These are phyloP conservation scores for Furcasterigmium furcatum DNA, from an alignment of 2,329 filamentous ascomycete genomes.

Conservation along the genomic window DNA sequence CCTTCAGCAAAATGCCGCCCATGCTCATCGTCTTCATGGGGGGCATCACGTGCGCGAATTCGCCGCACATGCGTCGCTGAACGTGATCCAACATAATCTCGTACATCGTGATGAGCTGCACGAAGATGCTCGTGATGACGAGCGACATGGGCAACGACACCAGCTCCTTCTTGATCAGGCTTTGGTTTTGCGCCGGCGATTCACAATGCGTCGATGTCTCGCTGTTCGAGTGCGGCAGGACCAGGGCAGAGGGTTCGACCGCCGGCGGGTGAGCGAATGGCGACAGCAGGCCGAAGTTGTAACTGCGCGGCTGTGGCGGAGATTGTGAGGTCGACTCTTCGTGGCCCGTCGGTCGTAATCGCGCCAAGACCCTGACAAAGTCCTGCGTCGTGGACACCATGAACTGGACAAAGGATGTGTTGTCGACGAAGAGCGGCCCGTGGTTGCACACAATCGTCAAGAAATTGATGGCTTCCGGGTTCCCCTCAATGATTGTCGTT, in stretches of 20 bases:
- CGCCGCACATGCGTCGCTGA: background rate
- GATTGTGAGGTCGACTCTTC: too few relatives aligned
- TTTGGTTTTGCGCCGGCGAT: background rate
- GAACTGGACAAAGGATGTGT: background rate
- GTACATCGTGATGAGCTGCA: slow-evolving; percentile 3
- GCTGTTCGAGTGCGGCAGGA: background rate
- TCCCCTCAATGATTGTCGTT: background rate
- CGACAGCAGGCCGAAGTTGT: background rate
- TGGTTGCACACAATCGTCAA: background rate
- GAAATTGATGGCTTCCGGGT: background rate
- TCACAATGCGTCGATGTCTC: background rate
- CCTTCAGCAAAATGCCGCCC: background rate
- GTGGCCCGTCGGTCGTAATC: background rate
- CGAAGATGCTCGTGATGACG: slow-evolving; percentile 2
- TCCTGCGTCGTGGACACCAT: background rate
- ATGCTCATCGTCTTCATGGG: background rate
- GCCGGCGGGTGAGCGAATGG: background rate
- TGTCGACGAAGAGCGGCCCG: background rate
- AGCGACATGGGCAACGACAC: background rate
- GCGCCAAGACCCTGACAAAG: background rate
- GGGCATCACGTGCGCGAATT: too few relatives aligned
- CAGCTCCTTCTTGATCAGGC: background rate
- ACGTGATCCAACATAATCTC: slow-evolving; percentile 13
- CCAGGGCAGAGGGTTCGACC: background rate
- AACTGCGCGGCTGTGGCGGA: background rate